Base-by-base conservation (phyloP, 768 basidiomycete genomes). In the Tylopilus balloui region DNA sequence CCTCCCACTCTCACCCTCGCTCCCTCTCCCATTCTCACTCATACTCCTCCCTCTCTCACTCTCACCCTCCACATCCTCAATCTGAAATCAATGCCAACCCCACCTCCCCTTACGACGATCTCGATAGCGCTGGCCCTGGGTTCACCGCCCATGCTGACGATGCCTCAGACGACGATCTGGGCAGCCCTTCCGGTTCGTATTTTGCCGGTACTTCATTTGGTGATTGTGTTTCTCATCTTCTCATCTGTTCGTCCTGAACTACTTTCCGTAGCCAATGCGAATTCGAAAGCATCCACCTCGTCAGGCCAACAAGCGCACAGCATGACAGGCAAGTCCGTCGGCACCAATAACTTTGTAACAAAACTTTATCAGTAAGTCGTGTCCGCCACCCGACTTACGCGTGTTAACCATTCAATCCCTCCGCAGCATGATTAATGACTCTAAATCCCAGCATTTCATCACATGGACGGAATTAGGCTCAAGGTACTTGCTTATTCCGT, bases 391-490 rank as follows among this genome's bases (percentile, higher is more conserved):
- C n/a, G 48, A 4, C 20, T 13, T 19, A 3, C 14, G 17, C 29
- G 15, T 32, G 19, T 24, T 42, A 19, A 54, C 21, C 32, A 17
- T 32, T 34, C 2, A 6, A 20, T 37, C 37, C 39, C 50, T 51
- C 44, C 39, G 45, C 59, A 91, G 88, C 63, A 92, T 92, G 88
- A 91, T 92, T 69, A 88, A 78, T 59, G 89, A 92, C 65, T 67
- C 86, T 8, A 87, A 88, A 63, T 85, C 85, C 1, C 77, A 84
- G 6, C 81, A 83, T 57, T 89, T 88, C 63, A 91, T 92, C 58
- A 71, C 80, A 1, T 92, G 88, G 88, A 89, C 88, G 2, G 85
- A 88, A 25, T 76, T 81, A 12, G 88, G 89, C 21, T 83, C 88
- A 42, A 87, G 77, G 77, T 75, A 51, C 17, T 34, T 45, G 27